phyloP scores from a whole-genome alignment of 225 moss, liverwort and hornwort species.

The Pseudoscleropodium purum region DNA sequence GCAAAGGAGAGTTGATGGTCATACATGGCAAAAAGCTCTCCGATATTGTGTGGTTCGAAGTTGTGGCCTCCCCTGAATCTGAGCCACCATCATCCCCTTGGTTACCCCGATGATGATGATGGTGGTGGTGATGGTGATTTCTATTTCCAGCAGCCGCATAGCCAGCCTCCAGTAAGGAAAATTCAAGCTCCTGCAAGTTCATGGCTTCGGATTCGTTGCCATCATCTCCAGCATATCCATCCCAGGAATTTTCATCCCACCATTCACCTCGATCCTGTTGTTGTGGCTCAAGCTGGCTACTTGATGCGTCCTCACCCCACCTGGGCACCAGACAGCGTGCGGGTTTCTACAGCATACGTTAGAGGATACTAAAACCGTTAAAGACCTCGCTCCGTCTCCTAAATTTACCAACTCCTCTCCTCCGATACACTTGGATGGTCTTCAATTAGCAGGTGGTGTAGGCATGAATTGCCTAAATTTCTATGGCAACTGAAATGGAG shows the following conservation, averaged over 20 bases:
- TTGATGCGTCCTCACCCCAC: constrained; percentile 59
- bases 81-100: constrained; percentile 14
- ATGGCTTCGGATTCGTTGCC: constrained; percentile 36
- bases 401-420: background rate
- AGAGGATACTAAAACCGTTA: background rate
- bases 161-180: constrained; percentile 70
- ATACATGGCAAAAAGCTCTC: constrained; percentile 43
- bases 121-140: constrained; percentile 7
- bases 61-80: constrained; percentile 28
- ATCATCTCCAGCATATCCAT: constrained; percentile 32
- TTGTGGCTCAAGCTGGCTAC: constrained; percentile 19
- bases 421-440: background rate
- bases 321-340: constrained; percentile 1
- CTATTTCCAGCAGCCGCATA: constrained; percentile 48
- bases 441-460: background rate
- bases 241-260: constrained; percentile 71
- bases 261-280: constrained; percentile 34
- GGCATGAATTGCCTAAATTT: background rate
- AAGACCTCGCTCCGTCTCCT: background rate
- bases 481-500: background rate
- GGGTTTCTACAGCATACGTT: background rate
- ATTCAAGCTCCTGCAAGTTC: constrained; percentile 63
- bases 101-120: background rate
- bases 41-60: constrained; percentile 22
- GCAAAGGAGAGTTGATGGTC: background rate